phyloP scores from a whole-genome alignment of 2,329 filamentous ascomycete genomes.

The Botrytis tulipae region DNA sequence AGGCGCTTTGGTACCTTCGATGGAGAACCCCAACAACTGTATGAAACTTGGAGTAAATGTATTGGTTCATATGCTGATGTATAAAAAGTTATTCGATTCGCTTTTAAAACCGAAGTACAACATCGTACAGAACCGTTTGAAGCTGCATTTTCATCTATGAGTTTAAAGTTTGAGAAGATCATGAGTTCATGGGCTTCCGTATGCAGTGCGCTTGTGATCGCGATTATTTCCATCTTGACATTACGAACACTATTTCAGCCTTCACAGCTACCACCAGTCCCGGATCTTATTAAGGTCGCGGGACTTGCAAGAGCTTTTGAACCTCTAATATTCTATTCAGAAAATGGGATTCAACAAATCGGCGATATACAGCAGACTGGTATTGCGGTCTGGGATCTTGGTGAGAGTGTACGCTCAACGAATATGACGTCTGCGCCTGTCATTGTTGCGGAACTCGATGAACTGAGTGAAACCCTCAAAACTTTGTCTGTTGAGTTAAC shows the following conservation, averaged over 20 bases:
- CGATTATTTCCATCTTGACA: constrained; percentile 63
- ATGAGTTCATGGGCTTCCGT: constrained; percentile 70
- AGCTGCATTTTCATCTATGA: constrained; percentile 63
- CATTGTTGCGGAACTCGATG: constrained; percentile 83
- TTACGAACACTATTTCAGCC: constrained; percentile 68
- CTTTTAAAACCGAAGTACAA: constrained; percentile 81
- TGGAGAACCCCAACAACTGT: constrained; percentile 49
- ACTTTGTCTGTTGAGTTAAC: constrained; percentile 81
- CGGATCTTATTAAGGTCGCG: constrained; percentile 87
- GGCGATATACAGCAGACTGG: constrained; percentile 87
- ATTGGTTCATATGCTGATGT: constrained; percentile 27
- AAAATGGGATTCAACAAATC: constrained; percentile 82
- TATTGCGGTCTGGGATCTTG: constrained; percentile 90
- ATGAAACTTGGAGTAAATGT: constrained; percentile 35
- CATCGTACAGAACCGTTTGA: constrained; percentile 85
- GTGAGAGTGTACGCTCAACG: constrained; percentile 82
- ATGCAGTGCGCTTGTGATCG: constrained; percentile 58
- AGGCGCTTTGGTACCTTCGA: constrained; percentile 23
- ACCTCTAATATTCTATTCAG: constrained; percentile 90
- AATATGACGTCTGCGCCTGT: constrained; percentile 88
- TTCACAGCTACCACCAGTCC: constrained; percentile 62
- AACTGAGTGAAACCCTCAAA: constrained; percentile 81
- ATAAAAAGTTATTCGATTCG: constrained; percentile 76
- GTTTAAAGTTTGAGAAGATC: constrained; percentile 56
- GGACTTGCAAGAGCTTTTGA: constrained; percentile 88